Evolutionary conservation across 2,329 filamentous ascomycete species (phyloP).

Genomic region (Trichoderma pleuroti): DNA sequence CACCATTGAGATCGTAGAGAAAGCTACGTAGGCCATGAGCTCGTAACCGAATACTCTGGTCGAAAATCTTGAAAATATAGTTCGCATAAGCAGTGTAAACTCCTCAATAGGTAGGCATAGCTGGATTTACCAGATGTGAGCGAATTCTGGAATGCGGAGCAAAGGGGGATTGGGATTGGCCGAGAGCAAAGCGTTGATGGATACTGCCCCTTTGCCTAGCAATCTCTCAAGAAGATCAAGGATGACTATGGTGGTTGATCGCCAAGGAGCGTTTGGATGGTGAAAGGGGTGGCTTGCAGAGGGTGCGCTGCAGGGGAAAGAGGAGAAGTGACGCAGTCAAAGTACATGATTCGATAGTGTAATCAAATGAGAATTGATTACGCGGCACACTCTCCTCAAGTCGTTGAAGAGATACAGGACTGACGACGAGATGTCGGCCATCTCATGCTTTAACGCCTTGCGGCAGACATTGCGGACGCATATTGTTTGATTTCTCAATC

Average conservation of each 20-base stretch:
- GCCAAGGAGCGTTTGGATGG: background rate
- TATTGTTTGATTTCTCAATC: slow-evolving; percentile 16
- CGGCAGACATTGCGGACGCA: background rate
- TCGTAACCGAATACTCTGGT: background rate
- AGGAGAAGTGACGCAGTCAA: background rate
- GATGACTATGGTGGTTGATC: background rate
- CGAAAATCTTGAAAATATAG: background rate
- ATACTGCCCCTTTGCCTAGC: background rate
- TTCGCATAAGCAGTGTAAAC: background rate
- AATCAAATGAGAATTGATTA: background rate
- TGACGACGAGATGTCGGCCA: slow-evolving; percentile 21
- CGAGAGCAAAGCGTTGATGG: background rate
- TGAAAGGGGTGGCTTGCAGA: background rate
- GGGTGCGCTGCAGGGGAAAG: background rate
- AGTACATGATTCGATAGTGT: background rate
- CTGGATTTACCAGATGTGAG: background rate
- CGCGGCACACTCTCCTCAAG: background rate
- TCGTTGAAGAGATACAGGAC: background rate
- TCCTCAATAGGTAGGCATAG: background rate
- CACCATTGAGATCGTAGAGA: background rate
- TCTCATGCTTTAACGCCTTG: slow-evolving; percentile 23
- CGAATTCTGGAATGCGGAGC: background rate
- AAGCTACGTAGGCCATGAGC: background rate
- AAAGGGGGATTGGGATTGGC: background rate
- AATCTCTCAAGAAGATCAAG: background rate